Percentiles rank a stretch among this genome's conserved stretches.
Evolutionary conservation across 2,329 filamentous ascomycete genomes (phyloP).

Genomic region (Cercospora zeae-maydis): DNA sequence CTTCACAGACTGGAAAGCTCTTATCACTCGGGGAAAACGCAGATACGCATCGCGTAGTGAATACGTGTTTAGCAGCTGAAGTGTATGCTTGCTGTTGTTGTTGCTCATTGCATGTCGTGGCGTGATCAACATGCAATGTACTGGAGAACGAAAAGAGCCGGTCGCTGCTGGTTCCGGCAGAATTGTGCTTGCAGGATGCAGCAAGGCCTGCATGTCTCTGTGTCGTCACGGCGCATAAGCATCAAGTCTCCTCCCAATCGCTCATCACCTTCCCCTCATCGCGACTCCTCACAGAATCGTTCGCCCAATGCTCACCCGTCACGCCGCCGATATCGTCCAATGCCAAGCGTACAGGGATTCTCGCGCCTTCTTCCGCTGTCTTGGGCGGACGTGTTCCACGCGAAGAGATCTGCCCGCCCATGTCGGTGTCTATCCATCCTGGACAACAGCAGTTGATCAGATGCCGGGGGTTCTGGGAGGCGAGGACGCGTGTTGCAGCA

Average conservation of each 20-base stretch:
- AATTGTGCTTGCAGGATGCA: background rate
- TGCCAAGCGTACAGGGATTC: conserved; percentile 37
- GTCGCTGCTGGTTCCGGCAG: background rate
- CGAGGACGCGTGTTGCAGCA: conserved; percentile 34
- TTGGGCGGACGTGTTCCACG: conserved; percentile 32
- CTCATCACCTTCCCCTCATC: conserved; percentile 31
- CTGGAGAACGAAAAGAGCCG: background rate
- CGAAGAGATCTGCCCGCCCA: conserved; percentile 34
- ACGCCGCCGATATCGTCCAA: conserved; percentile 36
- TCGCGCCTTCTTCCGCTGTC: conserved; percentile 36
- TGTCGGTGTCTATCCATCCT: conserved; percentile 39
- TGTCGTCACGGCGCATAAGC: background rate
- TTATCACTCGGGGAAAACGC: no score
- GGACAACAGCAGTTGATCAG: conserved; percentile 40
- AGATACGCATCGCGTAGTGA: no score
- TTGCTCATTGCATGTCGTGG: background rate
- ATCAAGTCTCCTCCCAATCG: conserved; percentile 30
- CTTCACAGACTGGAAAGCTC: no score
- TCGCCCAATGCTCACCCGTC: conserved; percentile 39
- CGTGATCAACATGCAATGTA: background rate
- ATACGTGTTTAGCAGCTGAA: no score
- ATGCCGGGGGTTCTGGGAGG: conserved; percentile 27
- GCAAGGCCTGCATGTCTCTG: background rate
- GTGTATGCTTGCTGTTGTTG: background rate
- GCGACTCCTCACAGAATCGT: conserved; percentile 33